Base-by-base conservation (phyloP, 208 protist species). In the Leptomonas pyrrhocoris region DNA sequence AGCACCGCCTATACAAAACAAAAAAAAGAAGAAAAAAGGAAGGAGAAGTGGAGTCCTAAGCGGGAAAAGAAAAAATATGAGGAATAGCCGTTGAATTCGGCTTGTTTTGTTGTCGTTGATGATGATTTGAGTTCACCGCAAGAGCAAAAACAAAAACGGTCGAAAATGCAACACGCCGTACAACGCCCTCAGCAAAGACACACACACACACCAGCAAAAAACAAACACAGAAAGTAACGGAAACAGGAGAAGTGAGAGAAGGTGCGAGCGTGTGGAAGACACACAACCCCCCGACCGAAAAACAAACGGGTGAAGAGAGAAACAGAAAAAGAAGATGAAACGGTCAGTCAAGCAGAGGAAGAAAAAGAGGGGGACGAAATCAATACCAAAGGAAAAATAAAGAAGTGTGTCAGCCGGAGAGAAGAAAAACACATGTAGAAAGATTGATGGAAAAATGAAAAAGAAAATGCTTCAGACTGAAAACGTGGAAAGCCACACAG, bases 341-440 rank as follows among this genome's bases (percentile, higher is more conserved):
- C 0, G 15, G 30, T 58, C 4, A 11, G 1, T 13, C 0, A 34
- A 45, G 18, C 15, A 65, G 59, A 50, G 46, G 45, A 45, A 56
- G 68, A 60, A 72, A 79, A 61, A 31, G 9, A 51, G 38, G 19
- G 30, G 27, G 51, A 25, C 21, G 9, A 25, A 25, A 28, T 48
- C n/a, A n/a, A n/a, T n/a, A n/a, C n/a, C n/a, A n/a, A n/a, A n/a
- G n/a, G n/a, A n/a, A n/a, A n/a, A n/a, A n/a, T n/a, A n/a, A n/a
- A n/a, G n/a, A n/a, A n/a, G n/a, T n/a, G n/a, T n/a, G n/a, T n/a
- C n/a, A n/a, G n/a, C n/a, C n/a, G n/a, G n/a, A n/a, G n/a, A n/a
- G n/a, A n/a, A n/a, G n/a, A n/a, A n/a, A n/a, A n/a, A n/a, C n/a
- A n/a, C n/a, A n/a, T n/a, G n/a, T n/a, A n/a, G n/a, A n/a, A n/a